phyloP scores from a whole-genome alignment of 371 early-diverging fungal species.

The Lichtheimia ornata region DNA sequence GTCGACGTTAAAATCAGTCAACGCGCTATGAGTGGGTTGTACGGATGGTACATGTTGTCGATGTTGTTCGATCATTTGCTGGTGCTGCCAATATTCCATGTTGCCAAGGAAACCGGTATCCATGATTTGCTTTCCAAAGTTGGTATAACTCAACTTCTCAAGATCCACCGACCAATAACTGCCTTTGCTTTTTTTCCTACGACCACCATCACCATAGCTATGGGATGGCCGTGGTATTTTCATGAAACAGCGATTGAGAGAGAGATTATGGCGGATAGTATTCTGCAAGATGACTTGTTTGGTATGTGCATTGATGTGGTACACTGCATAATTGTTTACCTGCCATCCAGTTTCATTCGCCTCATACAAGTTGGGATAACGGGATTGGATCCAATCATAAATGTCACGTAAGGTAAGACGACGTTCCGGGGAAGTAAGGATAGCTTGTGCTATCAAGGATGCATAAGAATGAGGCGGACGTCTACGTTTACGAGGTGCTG shows the following conservation, averaged over 20 bases:
- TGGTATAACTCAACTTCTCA: conserved; percentile 40
- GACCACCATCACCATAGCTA: conserved; percentile 16
- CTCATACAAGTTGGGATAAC: conserved; percentile 68
- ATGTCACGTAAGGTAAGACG: conserved; percentile 69
- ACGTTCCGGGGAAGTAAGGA: conserved; percentile 53
- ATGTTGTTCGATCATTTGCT: conserved; percentile 20
- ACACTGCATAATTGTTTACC: conserved; percentile 23
- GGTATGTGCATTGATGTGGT: neutral
- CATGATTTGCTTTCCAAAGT: conserved; percentile 42
- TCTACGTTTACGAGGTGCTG: conserved; percentile 36
- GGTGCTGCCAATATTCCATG: conserved; percentile 41
- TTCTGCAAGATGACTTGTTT: conserved; percentile 46
- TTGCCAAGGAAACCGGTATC: conserved; percentile 40
- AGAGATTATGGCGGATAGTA: conserved; percentile 76
- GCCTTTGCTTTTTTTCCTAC: conserved; percentile 45
- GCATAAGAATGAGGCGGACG: conserved; percentile 78
- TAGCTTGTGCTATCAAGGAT: conserved; percentile 72
- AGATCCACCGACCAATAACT: conserved; percentile 67
- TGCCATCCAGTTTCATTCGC: conserved; percentile 72
- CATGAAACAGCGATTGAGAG: conserved; percentile 69
- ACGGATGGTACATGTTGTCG: neutral
- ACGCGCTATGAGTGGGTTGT: conserved; percentile 4
- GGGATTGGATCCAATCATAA: conserved; percentile 67
- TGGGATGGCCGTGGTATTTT: conserved; percentile 67
- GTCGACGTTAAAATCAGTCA: conserved; percentile 11